phyloP scores from a whole-genome alignment of 345 rosid species.

The Durio zibethinus region DNA sequence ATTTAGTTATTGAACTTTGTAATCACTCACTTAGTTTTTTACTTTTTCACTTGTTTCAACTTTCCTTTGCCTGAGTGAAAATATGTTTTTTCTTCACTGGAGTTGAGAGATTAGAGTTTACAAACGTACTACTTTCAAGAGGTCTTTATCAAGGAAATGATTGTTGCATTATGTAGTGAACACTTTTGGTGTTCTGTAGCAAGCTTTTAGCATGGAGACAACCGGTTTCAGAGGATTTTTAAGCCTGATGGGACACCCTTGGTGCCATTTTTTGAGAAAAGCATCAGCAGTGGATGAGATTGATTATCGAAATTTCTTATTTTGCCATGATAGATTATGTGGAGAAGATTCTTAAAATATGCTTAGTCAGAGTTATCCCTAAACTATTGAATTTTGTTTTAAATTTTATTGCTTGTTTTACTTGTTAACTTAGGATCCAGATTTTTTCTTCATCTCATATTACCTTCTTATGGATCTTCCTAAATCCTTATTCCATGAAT shows the following conservation, averaged over 20 bases:
- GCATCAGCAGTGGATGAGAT: background rate
- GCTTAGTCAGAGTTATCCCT: background rate
- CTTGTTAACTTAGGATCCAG: background rate
- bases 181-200: background rate
- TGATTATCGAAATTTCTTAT: background rate
- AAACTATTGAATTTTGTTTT: background rate
- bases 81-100: background rate
- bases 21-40: too few relatives aligned
- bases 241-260: background rate
- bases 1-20: background rate
- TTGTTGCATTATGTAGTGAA: background rate
- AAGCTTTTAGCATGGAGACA: background rate
- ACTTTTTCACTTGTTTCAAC: background rate
- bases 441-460: background rate
- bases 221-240: background rate
- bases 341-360: slow-evolving; percentile 7
- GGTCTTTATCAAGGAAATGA: background rate
- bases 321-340: background rate
- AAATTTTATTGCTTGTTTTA: background rate
- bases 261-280: background rate
- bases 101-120: background rate
- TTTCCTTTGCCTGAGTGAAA: background rate
- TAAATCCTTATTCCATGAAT: background rate
- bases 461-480: background rate
- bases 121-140: background rate